A percentile compares a stretch with the other conserved stretches of the same genome.
Conservation (phyloP, 164 flowering plant species). For the Vitis rupestris region DNA sequence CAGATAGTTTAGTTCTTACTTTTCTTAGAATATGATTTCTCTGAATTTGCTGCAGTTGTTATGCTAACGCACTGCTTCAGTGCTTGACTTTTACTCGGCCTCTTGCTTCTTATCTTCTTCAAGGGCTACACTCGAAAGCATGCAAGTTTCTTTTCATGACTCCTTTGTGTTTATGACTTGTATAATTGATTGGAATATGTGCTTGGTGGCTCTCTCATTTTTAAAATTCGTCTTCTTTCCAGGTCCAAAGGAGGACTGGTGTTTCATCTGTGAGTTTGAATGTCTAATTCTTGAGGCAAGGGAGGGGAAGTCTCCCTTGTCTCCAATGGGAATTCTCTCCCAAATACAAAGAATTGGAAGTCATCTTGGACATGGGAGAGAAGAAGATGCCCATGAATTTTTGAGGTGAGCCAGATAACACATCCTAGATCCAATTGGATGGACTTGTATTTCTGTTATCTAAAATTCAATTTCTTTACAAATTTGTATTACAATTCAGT, state of each 20-base stretch:
- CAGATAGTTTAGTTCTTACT: background rate
- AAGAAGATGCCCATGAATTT: constrained; percentile 53
- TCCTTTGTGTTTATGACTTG: constrained; percentile 6
- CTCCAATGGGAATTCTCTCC: constrained; percentile 63
- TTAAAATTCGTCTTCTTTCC: constrained; percentile 8
- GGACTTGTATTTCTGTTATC: background rate
- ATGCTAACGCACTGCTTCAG: constrained; percentile 92
- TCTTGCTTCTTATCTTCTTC: constrained; percentile 71
- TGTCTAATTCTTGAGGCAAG: constrained; percentile 50
- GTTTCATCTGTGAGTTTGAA: constrained; percentile 87
- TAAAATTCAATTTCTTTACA: constrained; percentile 2
- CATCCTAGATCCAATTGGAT: background rate
- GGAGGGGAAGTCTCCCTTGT: constrained; percentile 59
- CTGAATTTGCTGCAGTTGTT: constrained; percentile 62
- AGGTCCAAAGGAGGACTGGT: constrained; percentile 79
- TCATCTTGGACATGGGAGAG: constrained; percentile 50
- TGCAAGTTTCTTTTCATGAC: constrained; percentile 42
- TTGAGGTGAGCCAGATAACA: constrained; percentile 26
- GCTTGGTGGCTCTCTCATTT: constrained; percentile 3
- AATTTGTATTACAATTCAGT: constrained; percentile 10
- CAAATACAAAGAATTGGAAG: constrained; percentile 45
- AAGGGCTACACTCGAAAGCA: constrained; percentile 65
- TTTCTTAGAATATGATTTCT: constrained; percentile 7
- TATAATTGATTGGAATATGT: background rate
- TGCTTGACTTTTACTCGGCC: constrained; percentile 90